These are phyloP conservation scores for Phlebiopsis gigantea DNA, from an alignment of 768 basidiomycete species.

Conservation along the genomic window DNA sequence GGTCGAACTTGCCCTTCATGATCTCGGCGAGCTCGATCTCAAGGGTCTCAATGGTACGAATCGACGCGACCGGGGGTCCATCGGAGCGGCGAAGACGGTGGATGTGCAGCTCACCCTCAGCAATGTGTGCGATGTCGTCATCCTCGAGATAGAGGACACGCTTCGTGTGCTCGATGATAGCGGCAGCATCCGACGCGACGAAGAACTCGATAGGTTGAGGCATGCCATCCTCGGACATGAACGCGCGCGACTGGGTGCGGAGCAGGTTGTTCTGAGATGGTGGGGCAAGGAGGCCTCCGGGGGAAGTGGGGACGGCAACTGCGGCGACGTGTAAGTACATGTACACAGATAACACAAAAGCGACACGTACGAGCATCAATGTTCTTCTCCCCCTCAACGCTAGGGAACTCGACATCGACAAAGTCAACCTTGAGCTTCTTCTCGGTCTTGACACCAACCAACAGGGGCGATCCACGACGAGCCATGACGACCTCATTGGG, in stretches of 20 bases:
- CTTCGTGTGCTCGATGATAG: slow-evolving; percentile 98
- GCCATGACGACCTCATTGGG: slow-evolving; percentile 95
- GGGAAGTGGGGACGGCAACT: slow-evolving; percentile 35
- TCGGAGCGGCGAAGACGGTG: slow-evolving; percentile 94
- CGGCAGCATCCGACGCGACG: slow-evolving; percentile 94
- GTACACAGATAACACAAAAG: background rate
- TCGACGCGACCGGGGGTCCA: slow-evolving; percentile 51
- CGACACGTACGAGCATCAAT: slow-evolving; percentile 36
- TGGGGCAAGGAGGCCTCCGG: slow-evolving; percentile 65
- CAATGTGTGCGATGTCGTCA: slow-evolving; percentile 97
- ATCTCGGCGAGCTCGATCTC: slow-evolving; percentile 99
- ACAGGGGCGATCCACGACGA: slow-evolving; percentile 92
- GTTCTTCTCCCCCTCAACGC: slow-evolving; percentile 48
- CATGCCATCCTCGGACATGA: slow-evolving; percentile 97
- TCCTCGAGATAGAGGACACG: slow-evolving; percentile 92
- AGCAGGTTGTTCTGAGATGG: slow-evolving; percentile 72
- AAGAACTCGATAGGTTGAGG: slow-evolving; percentile 99
- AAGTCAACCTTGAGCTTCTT: slow-evolving; percentile 99
- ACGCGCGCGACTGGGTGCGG: slow-evolving; percentile 93
- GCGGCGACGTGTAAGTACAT: slow-evolving; percentile 16
- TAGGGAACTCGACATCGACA: slow-evolving; percentile 94
- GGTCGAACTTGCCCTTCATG: slow-evolving; percentile 99
- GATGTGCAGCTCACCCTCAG: slow-evolving; percentile 96
- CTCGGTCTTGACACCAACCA: slow-evolving; percentile 99
- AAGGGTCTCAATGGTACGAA: slow-evolving; percentile 94